Percentiles rank a stretch among this genome's conserved stretches.
These are phyloP conservation scores for Geotrichum macrosporum DNA, from an alignment of 1,139 yeast genomes.

Conservation along the genomic window DNA sequence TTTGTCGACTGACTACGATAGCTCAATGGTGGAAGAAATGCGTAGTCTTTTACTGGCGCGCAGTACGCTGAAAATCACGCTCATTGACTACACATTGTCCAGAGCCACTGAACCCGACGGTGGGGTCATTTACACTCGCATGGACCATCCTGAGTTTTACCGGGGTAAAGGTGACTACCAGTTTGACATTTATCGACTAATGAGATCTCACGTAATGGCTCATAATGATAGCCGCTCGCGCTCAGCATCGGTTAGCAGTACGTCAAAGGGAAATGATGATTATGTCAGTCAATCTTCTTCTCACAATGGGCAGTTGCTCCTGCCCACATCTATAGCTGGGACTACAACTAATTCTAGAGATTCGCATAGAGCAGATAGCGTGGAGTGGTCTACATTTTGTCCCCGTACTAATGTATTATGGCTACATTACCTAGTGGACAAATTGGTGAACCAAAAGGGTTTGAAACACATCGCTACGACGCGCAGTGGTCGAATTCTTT, in stretches of 20 bases:
- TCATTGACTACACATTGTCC: constrained; percentile 57
- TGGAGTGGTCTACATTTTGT: constrained; percentile 44
- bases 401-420: constrained; percentile 48
- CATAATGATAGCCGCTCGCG: neutral
- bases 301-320: neutral
- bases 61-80: constrained; percentile 40
- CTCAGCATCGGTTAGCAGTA: constrained; percentile 6
- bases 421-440: constrained; percentile 47
- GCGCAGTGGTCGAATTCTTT: constrained; percentile 24
- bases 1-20: neutral
- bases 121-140: constrained; percentile 33
- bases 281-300: too few species aligned
- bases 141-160: constrained; percentile 51
- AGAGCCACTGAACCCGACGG: constrained; percentile 39
- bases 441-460: constrained; percentile 42
- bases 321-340: constrained; percentile 14
- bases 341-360: constrained; percentile 14
- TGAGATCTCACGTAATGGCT: constrained; percentile 37
- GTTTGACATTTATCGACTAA: constrained; percentile 49
- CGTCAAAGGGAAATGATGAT: neutral
- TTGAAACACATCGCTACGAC: constrained; percentile 29
- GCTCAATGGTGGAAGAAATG: constrained; percentile 14
- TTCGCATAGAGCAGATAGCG: constrained; percentile 18
- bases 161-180: constrained; percentile 50
- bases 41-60: constrained; percentile 18